Percentiles rank a stretch among this genome's conserved stretches.
Conservation (phyloP, 768 basidiomycete species). For the Asterophora lycoperdoides region DNA sequence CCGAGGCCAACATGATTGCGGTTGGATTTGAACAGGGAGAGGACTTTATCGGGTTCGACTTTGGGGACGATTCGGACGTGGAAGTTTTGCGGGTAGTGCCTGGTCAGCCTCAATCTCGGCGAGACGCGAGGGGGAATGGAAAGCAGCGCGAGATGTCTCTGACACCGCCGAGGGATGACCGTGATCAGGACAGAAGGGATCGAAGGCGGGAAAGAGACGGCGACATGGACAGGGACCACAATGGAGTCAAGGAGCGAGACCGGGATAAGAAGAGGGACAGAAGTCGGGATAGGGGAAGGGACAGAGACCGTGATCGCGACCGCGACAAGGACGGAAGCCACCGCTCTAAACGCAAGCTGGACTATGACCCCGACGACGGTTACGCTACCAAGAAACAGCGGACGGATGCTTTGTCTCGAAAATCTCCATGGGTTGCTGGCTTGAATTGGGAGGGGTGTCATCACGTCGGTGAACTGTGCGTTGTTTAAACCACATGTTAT, state of each 20-base stretch:
- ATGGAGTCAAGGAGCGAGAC: constrained; percentile 7
- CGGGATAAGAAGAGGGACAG: constrained; percentile 19
- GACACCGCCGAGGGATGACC: constrained; percentile 1
- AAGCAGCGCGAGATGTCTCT: constrained; percentile 9
- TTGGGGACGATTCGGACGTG: constrained; percentile 10
- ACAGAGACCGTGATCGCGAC: constrained; percentile 3
- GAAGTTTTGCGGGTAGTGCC: background rate
- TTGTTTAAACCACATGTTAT: constrained; percentile 14
- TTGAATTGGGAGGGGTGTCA: constrained; percentile 71
- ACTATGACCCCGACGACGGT: constrained; percentile 43
- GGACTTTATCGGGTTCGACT: constrained; percentile 26
- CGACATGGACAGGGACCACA: constrained; percentile 11
- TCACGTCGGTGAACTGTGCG: constrained; percentile 84
- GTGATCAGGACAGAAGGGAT: constrained; percentile 28
- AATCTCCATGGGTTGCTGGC: constrained; percentile 65
- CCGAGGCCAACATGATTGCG: too few relatives aligned
- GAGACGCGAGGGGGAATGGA: constrained; percentile 12
- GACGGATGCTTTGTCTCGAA: constrained; percentile 47
- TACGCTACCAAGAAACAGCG: constrained; percentile 52
- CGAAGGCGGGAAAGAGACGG: constrained; percentile 25
- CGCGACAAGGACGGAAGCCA: constrained; percentile 16
- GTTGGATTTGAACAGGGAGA: constrained; percentile 26
- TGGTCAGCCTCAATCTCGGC: background rate
- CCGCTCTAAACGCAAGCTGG: constrained; percentile 44
- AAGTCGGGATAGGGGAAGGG: constrained; percentile 4